Base-by-base conservation (phyloP, 2,329 filamentous ascomycete species). In the Pyrenochaeta sp. region DNA sequence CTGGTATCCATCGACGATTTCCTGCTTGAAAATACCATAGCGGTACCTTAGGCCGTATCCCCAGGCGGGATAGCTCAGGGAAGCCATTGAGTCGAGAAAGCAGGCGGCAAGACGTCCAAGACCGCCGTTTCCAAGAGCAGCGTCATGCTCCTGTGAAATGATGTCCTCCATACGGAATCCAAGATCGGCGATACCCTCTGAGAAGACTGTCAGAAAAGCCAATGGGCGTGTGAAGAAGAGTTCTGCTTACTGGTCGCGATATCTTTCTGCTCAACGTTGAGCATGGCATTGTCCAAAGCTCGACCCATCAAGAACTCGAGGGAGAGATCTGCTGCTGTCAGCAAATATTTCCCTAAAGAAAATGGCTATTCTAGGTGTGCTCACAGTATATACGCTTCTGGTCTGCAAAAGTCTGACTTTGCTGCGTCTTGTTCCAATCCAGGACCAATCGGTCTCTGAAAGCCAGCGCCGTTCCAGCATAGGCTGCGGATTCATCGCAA, bases 391-490 rank as follows among this genome's bases (percentile, higher is more conserved):
- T 86, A 57, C 95, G 87, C 84, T 99, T 99, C 78, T 87, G 87
- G 74, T 98, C 95, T 51, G 85, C 83, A 69, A 90, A 92, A 0
- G 94, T 97, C 79, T 99, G 95, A 56, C 89, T 89, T 81, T 99
- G 95, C 81, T 99, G 95, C 41, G 95, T 99, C 79, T 89, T 92
- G 81, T 98, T 99, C 95, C 95, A 99, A 66, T 96, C 92, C 60
- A 95, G 88, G 70, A 99, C 89, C 73, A 99, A 82, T 46, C 92
- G 89, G 76, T 99, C 94, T 70, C 95, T 87, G 79, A 99, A 94
- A 21, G 95, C 94, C 69, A 99, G 81, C 62, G 92, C 91, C 37
- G 93, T 92, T 61, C 94, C 95, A 7, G 90, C 87, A 77, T 99
- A 99, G 29, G 93, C 92, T 47, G 95, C 95, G 49, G 83, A 77